Evolutionary conservation across 2,329 filamentous ascomycete genomes (phyloP).

Genomic region (Hymenoscyphus infarciens): DNA sequence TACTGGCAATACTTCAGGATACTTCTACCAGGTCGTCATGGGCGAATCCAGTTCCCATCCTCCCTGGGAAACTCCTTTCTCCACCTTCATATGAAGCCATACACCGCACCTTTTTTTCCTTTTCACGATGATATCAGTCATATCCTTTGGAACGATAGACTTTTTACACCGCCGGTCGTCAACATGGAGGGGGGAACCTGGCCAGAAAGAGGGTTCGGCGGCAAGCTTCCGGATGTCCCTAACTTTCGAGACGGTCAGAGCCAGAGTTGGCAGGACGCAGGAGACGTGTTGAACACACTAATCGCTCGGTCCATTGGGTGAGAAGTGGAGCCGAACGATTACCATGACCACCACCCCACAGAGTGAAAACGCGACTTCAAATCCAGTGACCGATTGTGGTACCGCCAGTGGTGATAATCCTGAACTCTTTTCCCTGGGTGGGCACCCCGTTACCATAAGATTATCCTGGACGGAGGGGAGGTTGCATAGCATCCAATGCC

Average conservation of each 20-base stretch:
- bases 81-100: background rate
- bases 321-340: too few species aligned
- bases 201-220: constrained; percentile 3
- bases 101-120: background rate
- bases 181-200: background rate
- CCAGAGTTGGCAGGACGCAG: background rate
- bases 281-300: background rate
- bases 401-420: background rate
- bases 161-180: background rate
- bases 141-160: background rate
- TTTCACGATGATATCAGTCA: background rate
- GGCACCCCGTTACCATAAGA: background rate
- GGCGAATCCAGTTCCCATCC: background rate
- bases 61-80: background rate
- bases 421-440: background rate
- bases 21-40: background rate
- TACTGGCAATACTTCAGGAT: background rate
- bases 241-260: background rate
- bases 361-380: background rate
- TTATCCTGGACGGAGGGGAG: background rate
- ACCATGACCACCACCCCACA: background rate
- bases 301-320: too few species aligned
- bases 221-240: background rate
- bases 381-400: constrained; percentile 5
- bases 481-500: background rate